Conservation (phyloP, 2,329 filamentous ascomycete species). For the Simplicillium aogashimaense region DNA sequence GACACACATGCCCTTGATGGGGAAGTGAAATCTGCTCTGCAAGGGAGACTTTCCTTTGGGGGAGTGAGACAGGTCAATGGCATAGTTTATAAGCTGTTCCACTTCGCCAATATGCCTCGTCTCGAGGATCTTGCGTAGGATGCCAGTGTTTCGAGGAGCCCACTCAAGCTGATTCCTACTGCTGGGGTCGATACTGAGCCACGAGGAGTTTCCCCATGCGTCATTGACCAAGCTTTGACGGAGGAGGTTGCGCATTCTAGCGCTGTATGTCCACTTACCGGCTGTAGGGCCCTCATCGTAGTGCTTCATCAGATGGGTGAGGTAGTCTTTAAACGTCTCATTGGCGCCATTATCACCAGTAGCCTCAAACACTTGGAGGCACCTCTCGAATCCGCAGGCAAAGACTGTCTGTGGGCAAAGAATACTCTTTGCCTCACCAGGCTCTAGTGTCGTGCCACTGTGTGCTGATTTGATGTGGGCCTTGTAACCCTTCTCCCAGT, state of each 20-base stretch:
- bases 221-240: slow-evolving; percentile 17
- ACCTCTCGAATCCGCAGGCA: slow-evolving; percentile 36
- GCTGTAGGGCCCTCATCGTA: slow-evolving; percentile 30
- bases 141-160: slow-evolving; percentile 29
- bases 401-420: slow-evolving; percentile 37
- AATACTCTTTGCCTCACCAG: slow-evolving; percentile 30
- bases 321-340: slow-evolving; percentile 32
- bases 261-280: slow-evolving; percentile 33
- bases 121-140: slow-evolving; percentile 33
- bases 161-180: slow-evolving; percentile 14
- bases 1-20: too few species aligned
- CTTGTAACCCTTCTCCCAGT: slow-evolving; percentile 38
- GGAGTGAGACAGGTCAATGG: slow-evolving; percentile 11
- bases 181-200: neutral
- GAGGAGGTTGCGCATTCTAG: slow-evolving; percentile 33
- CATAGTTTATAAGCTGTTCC: slow-evolving; percentile 26
- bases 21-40: too few species aligned
- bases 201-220: neutral
- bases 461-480: slow-evolving; percentile 34
- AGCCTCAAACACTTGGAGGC: slow-evolving; percentile 32
- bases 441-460: slow-evolving; percentile 28
- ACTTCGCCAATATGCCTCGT: slow-evolving; percentile 32
- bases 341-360: slow-evolving; percentile 26
- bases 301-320: slow-evolving; percentile 35
- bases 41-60: neutral